Evolutionary conservation across 2,329 filamentous ascomycete species (phyloP), one percentile per base, ranked within the genome.

Genomic region (Xenoacremonium recifei): DNA sequence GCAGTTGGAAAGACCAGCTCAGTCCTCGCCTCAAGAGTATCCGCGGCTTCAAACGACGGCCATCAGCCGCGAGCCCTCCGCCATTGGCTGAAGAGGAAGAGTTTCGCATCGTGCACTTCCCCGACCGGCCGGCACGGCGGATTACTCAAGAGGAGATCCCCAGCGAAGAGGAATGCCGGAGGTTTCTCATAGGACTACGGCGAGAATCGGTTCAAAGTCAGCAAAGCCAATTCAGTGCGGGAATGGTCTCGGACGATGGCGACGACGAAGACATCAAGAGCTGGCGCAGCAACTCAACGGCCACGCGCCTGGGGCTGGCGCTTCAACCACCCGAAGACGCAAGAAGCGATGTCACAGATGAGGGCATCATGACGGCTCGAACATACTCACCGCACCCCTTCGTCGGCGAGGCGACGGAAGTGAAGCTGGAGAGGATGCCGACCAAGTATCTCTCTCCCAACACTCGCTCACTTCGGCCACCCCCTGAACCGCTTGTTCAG

Each of bases 1-100:
- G 49, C 35, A 54, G 49, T 40, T 54, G 51, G 51, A 50, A 41
- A 38, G 51, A 54, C 37, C 51, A 54, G 21, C 29, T 53, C 33
- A 54, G 47, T 6, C 44, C 49, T 9, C 39, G 46, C 9, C 38
- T 50, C 21, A 39, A 53, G 35, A 34, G 46, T n/a, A 41, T 54
- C 10, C 46, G 51, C 16, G 44, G 49, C 9, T 48, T 54, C 33
- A 51, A 47, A 34, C 25, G 51, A 41, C 36, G 19, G 18, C n/a
- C n/a, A n/a, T n/a, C n/a, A n/a, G n/a, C n/a, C n/a, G n/a, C 17
- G 18, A 39, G 37, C 18, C 53, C 45, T 37, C 37, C 33, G 17
- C 45, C 11, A 4, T 32, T 39, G 2, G 37, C 35, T 45, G 17
- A 19, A 4, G 16, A 12, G 37, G 34, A 31, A 31, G 44, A 53